These are phyloP conservation scores for Kingdonia uniflora DNA, from an alignment of 164 flowering plant genomes.

Conservation along the genomic window DNA sequence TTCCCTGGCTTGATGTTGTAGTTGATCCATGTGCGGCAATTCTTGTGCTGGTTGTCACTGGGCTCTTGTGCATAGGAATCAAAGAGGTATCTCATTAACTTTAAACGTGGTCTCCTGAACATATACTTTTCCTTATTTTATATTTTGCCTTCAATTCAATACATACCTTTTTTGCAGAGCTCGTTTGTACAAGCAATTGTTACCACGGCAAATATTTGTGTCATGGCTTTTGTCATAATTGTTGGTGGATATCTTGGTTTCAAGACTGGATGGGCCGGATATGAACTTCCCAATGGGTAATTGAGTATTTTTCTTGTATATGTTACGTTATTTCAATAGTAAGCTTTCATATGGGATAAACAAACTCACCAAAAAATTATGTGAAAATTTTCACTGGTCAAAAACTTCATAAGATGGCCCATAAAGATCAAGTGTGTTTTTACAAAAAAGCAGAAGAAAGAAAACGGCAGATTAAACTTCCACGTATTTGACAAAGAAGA, in stretches of 20 bases:
- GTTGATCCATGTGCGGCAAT: constrained; percentile 96
- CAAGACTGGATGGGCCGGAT: constrained; percentile 88
- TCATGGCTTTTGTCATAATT: constrained; percentile 71
- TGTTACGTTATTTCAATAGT: too few species aligned
- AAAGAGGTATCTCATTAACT: constrained; percentile 52
- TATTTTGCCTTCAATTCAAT: not conserved
- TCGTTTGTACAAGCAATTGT: constrained; percentile 65
- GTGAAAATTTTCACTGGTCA: too few species aligned
- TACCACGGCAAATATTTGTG: constrained; percentile 68
- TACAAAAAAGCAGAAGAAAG: too few species aligned
- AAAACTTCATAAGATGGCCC: too few species aligned
- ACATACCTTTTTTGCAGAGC: constrained; percentile 48
- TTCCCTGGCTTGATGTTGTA: constrained; percentile 63
- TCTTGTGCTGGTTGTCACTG: constrained; percentile 66
- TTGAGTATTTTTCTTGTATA: too few species aligned
- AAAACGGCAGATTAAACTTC: too few species aligned
- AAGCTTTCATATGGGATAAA: too few species aligned
- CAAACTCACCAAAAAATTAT: too few species aligned
- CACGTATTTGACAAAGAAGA: too few species aligned
- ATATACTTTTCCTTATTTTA: not conserved
- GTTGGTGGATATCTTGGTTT: constrained; percentile 86
- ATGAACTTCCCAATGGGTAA: constrained; percentile 73
- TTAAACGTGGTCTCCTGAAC: too few species aligned
- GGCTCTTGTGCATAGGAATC: constrained; percentile 77
- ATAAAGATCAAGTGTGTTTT: too few species aligned